phyloP scores from a whole-genome alignment of 768 basidiomycete species.

The Termitomyces sp. region DNA sequence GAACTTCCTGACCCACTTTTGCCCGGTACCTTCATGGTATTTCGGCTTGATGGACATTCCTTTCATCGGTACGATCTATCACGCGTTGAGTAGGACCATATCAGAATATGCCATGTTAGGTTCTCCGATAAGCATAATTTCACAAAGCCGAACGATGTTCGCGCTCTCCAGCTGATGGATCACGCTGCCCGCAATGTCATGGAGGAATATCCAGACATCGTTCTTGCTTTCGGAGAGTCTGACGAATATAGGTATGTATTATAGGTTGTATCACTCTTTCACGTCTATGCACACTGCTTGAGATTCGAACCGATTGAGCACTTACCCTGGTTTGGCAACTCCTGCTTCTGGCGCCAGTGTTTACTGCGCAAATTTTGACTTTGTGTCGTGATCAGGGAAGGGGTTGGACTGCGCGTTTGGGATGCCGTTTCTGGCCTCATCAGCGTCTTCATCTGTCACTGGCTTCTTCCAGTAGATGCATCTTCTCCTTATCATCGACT shows the following conservation, averaged over 20 bases:
- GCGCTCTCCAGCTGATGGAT: constrained; percentile 90
- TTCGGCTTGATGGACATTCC: constrained; percentile 87
- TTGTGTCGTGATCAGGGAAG: neutral
- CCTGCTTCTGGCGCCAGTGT: neutral
- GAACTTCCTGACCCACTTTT: constrained; percentile 86
- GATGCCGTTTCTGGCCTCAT: no score
- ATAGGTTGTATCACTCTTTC: neutral
- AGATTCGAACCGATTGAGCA: neutral
- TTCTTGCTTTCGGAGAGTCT: constrained; percentile 91
- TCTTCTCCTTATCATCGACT: no score
- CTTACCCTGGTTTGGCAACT: neutral
- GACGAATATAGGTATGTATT: constrained; percentile 85
- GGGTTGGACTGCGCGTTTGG: neutral
- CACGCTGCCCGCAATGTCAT: constrained; percentile 78
- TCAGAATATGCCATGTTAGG: constrained; percentile 30
- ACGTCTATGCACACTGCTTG: neutral
- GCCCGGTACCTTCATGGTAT: constrained; percentile 77
- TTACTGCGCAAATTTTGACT: neutral
- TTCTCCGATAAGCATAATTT: constrained; percentile 85
- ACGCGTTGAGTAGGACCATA: neutral
- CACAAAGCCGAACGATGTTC: constrained; percentile 85
- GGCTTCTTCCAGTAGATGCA: neutral
- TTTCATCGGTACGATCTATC: constrained; percentile 71
- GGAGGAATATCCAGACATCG: constrained; percentile 77
- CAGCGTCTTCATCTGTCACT: neutral